Evolutionary conservation across 164 flowering plant species (phyloP).

Genomic region (Cinnamomum chago): DNA sequence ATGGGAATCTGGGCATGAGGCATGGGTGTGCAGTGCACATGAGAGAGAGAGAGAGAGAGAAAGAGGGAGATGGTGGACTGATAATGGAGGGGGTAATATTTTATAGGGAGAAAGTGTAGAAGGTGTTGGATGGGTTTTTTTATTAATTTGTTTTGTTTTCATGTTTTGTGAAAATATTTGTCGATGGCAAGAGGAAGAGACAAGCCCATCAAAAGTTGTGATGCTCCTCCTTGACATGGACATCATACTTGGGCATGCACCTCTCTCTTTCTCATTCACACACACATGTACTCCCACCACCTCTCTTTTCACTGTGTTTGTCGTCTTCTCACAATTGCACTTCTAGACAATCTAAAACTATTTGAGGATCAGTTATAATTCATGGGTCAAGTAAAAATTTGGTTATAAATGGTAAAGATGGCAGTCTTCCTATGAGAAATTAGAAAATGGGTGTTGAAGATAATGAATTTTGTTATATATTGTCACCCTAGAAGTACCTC

Average conservation of each 20-base stretch:
- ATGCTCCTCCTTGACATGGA: conserved; percentile 5
- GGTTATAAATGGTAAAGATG: neutral
- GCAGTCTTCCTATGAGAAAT: neutral
- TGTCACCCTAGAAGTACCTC: too few species aligned
- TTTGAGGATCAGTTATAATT: neutral
- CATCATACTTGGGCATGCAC: neutral
- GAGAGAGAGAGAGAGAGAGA: conserved; percentile 17
- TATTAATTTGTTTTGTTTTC: conserved; percentile 15
- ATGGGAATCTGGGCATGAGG: conserved; percentile 41
- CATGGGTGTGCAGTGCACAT: conserved; percentile 21
- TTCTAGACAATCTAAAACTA: neutral
- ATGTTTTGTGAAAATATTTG: conserved; percentile 9
- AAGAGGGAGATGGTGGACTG: conserved; percentile 9
- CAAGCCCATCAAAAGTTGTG: conserved; percentile 26
- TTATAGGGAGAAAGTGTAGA: conserved; percentile 4
- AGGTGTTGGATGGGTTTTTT: neutral
- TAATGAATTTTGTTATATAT: too few species aligned
- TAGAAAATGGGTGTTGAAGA: neutral
- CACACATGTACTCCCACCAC: neutral
- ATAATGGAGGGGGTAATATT: conserved; percentile 5
- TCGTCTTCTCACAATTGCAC: neutral
- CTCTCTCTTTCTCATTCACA: neutral
- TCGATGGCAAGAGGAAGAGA: conserved; percentile 21
- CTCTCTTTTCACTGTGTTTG: neutral
- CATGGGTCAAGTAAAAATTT: neutral